A percentile compares a stretch with the other conserved stretches of the same genome.
Conservation (phyloP, 768 basidiomycete species). For the Sporobolomyces roseus region DNA sequence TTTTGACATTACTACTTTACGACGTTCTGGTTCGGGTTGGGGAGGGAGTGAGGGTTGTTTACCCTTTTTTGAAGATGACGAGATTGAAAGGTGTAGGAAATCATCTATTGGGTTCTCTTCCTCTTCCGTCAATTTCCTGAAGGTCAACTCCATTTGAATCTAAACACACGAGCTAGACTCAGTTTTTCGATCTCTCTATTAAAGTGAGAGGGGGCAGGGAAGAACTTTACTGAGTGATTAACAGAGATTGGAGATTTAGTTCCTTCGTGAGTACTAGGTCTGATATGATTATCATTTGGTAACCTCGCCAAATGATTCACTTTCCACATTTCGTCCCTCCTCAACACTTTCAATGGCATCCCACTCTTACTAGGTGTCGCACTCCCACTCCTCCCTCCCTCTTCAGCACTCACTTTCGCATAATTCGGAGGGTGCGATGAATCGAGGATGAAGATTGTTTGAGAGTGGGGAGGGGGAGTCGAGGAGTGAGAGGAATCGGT, state of each 20-base stretch:
- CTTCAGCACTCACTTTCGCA: constrained; percentile 22
- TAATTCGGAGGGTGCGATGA: constrained; percentile 31
- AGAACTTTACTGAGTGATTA: constrained; percentile 9
- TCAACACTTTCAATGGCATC: constrained; percentile 26
- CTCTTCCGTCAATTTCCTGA: constrained; percentile 30
- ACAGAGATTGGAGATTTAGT: constrained; percentile 33
- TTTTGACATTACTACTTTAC: constrained; percentile 35
- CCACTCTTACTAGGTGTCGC: constrained; percentile 17
- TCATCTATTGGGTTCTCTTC: constrained; percentile 22
- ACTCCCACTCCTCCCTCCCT: background rate
- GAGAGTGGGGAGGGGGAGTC: constrained; percentile 11
- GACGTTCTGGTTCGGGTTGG: constrained; percentile 33
- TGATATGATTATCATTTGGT: constrained; percentile 39
- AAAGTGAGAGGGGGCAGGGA: too few species aligned
- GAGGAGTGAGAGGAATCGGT: constrained; percentile 13
- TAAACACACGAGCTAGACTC: too few species aligned
- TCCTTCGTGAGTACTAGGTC: constrained; percentile 36
- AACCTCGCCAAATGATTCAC: constrained; percentile 38
- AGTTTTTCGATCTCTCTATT: too few species aligned
- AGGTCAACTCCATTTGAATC: constrained; percentile 35
- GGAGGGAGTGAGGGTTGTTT: too few species aligned
- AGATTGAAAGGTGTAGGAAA: too few species aligned
- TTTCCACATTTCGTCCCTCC: constrained; percentile 29
- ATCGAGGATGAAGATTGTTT: constrained; percentile 38
- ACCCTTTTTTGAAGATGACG: too few species aligned